A percentile compares a stretch with the other conserved stretches of the same genome.
Evolutionary conservation across 768 basidiomycete species (phyloP).

Genomic region (Piloderma croceum): DNA sequence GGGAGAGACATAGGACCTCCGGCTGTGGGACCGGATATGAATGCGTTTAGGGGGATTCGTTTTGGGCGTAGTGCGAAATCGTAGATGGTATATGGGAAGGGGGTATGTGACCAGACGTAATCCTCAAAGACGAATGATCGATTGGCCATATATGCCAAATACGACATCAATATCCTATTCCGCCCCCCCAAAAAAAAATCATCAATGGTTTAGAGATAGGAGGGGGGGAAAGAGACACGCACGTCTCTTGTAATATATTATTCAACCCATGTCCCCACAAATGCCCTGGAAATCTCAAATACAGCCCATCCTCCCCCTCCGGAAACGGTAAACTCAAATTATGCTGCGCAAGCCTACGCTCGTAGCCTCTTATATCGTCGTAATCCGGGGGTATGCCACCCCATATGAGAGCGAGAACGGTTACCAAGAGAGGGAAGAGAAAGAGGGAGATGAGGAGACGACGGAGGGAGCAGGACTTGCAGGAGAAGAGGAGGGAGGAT

Average conservation of each 20-base stretch:
- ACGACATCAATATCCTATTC: conserved; percentile 42
- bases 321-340: conserved; percentile 17
- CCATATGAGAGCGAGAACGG: conserved; percentile 24
- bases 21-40: conserved; percentile 51
- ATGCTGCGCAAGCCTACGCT: conserved; percentile 36
- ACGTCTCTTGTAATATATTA: conserved; percentile 60
- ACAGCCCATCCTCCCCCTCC: conserved; percentile 22
- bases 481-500: not conserved
- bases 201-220: not conserved
- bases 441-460: conserved; percentile 22
- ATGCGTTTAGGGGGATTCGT: conserved; percentile 52
- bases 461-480: conserved; percentile 22
- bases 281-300: conserved; percentile 48
- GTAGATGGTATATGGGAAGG: conserved; percentile 50
- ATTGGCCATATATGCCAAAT: conserved; percentile 45
- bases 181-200: not conserved
- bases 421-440: conserved; percentile 17
- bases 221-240: conserved; percentile 21
- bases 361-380: conserved; percentile 29
- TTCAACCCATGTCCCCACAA: conserved; percentile 59
- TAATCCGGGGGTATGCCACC: conserved; percentile 38
- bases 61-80: conserved; percentile 48
- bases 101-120: conserved; percentile 52
- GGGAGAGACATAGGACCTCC: conserved; percentile 36
- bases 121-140: conserved; percentile 60